Base-by-base conservation (phyloP, 768 basidiomycete species). In the Pleurotus citrinopileatus region DNA sequence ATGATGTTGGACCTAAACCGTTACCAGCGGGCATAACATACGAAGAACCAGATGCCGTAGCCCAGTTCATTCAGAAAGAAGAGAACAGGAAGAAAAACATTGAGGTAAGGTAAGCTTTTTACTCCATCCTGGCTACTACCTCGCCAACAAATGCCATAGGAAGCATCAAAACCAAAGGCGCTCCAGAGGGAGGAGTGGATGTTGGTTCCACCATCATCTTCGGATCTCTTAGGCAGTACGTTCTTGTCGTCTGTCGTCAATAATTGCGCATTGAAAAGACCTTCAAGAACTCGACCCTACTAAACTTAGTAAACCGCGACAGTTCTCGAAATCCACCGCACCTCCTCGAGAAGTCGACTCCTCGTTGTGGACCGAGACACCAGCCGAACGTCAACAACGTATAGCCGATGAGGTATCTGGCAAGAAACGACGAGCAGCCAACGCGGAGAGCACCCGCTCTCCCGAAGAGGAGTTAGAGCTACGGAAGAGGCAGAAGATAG, bases 281-380 rank as follows among this genome's bases (percentile, higher is more conserved):
- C 19, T 9, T 44, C 59, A 51, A 94, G 93, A 82, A 15, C 81
- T 96, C 28, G 96, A 99, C 69, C 90, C 94, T 0, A 86, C 90
- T 3, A 92, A 90, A 63, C 71, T 94, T 19, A 50, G 13, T n/a
- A 87, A 84, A 67, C 72, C 82, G 2, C 84, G 92, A 19, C 87
- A 91, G 64, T 95, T 95, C 69, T 83, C 87, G n/a, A 75, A 80
- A 51, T 71, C 82, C 20, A 58, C 70, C n/a, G 74, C 77, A 13
- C 67, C 82, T 12, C 61, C 67, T 2, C 65, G 72, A 10, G 67
- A 74, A 40, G 69, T 70, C 5, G 89, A 89, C 59, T 79, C 70
- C 52, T 86, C 85, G 2, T 76, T 96, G 10, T 99, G 97, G 97
- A 99, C 97, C 0, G 97, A 99, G 74, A 98, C 97, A 0, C 97